Evolutionary conservation across 371 early-diverging fungal species (phyloP), one percentile per base, ranked within the genome.

Genomic region (Astathelohania contejeani): DNA sequence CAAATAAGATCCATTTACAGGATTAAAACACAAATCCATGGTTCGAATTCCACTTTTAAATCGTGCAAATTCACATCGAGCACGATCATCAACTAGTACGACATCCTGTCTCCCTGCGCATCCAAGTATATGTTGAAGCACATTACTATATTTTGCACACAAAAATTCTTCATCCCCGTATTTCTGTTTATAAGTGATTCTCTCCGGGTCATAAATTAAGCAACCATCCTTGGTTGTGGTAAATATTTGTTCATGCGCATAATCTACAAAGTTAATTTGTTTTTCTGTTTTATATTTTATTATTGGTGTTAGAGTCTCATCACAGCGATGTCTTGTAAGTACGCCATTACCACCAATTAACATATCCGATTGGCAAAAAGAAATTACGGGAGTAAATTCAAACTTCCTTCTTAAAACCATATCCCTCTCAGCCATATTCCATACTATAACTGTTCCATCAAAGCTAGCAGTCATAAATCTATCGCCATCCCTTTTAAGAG

Each of bases 401-500:
- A n/a, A n/a, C n/a, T n/a, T n/a, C n/a, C n/a, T n/a, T n/a, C n/a
- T 32, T 32, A 7, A 7, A 4, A 32, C 32, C 12, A 32, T 32
- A 4, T 32, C 32, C 51, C 49, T 60, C 9, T 42, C 16, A 2
- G 38, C 29, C n/a, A 68, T 14, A 42, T 63, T 49, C 64, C 60
- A 63, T 22, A 63, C 7, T 10, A 62, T 25, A 20, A 63, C 44
- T 25, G 60, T 20, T 42, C 54, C 55, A 46, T 62, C 62, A 53
- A 60, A 68, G 35, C 61, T 59, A 24, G 60, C 24, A 29, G 61
- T 51, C 22, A 59, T 28, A 53, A 68, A 54, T 3, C 45, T 3
- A 23, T 37, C 12, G n/a, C 86, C 84, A 65, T 90, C 84, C 70
- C 89, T 92, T 0, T 83, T 81, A 78, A 98, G 77, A 56, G 81